Conservation (phyloP, 148 eudicot species). For the Arbutus unedo region DNA sequence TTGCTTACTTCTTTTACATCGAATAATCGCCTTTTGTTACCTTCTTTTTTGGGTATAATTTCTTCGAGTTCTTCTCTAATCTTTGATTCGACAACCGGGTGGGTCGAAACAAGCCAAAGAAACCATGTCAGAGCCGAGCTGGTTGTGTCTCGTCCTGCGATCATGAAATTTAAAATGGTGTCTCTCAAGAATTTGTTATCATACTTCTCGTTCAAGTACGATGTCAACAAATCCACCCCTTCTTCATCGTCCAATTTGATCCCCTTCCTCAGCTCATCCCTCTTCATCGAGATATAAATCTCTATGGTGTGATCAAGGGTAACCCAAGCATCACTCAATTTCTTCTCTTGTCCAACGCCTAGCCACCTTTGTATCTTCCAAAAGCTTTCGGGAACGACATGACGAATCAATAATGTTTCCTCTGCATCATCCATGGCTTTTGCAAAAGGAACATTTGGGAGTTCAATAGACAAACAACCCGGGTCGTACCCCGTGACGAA, state of each 20-base stretch:
- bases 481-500: slow-evolving; percentile 49
- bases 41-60: not conserved
- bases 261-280: slow-evolving; percentile 18
- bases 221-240: slow-evolving; percentile 32
- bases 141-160: not conserved
- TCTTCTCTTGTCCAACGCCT: slow-evolving; percentile 41
- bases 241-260: slow-evolving; percentile 6
- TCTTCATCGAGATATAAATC: slow-evolving; percentile 23
- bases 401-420: slow-evolving; percentile 37
- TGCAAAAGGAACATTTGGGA: slow-evolving; percentile 33
- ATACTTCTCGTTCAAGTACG: slow-evolving; percentile 26
- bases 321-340: slow-evolving; percentile 33
- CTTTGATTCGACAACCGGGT: not conserved
- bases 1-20: not conserved
- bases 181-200: slow-evolving; percentile 35
- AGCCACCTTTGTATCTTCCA: slow-evolving; percentile 62
- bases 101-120: slow-evolving; percentile 1
- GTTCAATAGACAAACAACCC: slow-evolving; percentile 29
- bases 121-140: not conserved
- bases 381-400: slow-evolving; percentile 33
- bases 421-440: slow-evolving; percentile 54
- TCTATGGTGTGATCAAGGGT: slow-evolving; percentile 37
- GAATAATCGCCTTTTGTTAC: not conserved
- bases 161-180: not conserved
- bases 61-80: not conserved